phyloP scores from a whole-genome alignment of 345 rosid genomes.

The Eucalyptus curtisii region DNA sequence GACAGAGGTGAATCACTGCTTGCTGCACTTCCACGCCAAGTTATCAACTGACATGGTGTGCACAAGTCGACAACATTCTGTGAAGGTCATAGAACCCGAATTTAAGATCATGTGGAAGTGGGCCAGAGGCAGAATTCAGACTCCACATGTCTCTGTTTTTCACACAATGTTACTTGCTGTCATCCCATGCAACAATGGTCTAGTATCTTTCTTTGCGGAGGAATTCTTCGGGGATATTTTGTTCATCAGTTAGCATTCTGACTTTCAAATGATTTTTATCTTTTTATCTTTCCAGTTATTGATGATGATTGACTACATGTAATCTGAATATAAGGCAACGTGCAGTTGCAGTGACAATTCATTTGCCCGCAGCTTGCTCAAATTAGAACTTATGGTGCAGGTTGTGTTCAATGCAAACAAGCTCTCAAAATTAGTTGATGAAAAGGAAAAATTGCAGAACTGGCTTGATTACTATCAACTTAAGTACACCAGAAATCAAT shows the following conservation, averaged over 20 bases:
- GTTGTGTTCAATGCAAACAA: constrained; percentile 69
- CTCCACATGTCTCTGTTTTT: background rate
- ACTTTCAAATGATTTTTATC: background rate
- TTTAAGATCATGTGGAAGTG: background rate
- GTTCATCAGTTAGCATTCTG: background rate
- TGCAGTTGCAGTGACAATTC: background rate
- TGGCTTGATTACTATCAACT: constrained; percentile 85
- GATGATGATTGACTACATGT: background rate
- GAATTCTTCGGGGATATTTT: background rate
- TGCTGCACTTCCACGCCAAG: background rate
- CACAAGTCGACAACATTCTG: background rate
- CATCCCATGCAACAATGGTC: background rate
- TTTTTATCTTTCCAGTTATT: background rate
- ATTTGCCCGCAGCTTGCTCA: background rate
- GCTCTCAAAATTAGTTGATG: constrained; percentile 42
- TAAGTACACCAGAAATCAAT: constrained; percentile 51
- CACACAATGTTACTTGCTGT: background rate
- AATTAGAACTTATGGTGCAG: constrained; percentile 16
- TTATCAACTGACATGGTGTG: background rate
- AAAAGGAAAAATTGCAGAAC: constrained; percentile 62
- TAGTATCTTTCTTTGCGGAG: background rate
- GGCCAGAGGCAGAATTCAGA: background rate
- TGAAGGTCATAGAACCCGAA: background rate
- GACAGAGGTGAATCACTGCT: background rate
- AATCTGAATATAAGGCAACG: background rate